Evolutionary conservation across 2,329 filamentous ascomycete genomes (phyloP).

Genomic region (Monilinia fructigena): DNA sequence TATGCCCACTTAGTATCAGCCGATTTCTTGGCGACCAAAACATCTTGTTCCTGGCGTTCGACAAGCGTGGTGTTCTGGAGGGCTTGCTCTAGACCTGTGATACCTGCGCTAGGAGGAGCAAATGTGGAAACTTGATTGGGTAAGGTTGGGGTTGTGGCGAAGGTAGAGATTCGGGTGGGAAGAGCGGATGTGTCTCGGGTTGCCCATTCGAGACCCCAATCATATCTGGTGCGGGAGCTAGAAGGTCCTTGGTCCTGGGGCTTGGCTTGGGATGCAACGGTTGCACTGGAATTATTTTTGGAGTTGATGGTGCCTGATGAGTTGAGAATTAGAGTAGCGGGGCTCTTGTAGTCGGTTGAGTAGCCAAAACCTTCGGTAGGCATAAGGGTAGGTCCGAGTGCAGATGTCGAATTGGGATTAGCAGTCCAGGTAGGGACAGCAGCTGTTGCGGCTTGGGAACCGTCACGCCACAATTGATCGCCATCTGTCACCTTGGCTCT

Average conservation of each 20-base stretch:
- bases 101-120: not conserved
- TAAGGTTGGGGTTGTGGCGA: not conserved
- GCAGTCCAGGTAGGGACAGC: not conserved
- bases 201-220: not conserved
- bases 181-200: not conserved
- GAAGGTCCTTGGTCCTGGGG: not conserved
- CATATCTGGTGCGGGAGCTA: not conserved
- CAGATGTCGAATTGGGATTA: not conserved
- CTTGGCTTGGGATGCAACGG: not conserved
- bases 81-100: not conserved
- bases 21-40: too few relatives aligned
- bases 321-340: not conserved
- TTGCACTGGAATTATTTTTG: not conserved
- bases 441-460: not conserved
- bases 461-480: not conserved
- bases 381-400: not conserved
- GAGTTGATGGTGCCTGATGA: not conserved
- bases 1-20: not conserved
- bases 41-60: not conserved
- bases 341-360: not conserved
- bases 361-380: slow-evolving; percentile 6
- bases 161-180: too few relatives aligned
- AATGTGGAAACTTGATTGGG: not conserved
- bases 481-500: slow-evolving; percentile 4
- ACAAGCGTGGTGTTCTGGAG: not conserved